Percentiles rank a stretch among this genome's conserved stretches.
phyloP scores from a whole-genome alignment of 768 basidiomycete species.

The Pholiota microspora region DNA sequence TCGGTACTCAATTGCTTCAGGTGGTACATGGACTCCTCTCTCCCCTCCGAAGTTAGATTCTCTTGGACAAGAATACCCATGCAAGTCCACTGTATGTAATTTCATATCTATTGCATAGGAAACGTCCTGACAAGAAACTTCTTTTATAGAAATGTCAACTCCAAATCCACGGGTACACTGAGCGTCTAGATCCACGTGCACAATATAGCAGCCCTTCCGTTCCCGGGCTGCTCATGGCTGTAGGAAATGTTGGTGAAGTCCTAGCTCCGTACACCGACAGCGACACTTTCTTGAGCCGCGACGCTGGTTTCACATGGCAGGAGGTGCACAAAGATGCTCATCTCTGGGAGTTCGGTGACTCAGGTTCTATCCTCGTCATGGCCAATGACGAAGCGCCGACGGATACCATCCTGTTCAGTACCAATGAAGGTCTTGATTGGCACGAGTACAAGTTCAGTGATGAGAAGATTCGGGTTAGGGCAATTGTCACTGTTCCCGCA shows the following conservation, averaged over 20 bases:
- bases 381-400: slow-evolving; percentile 95
- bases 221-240: slow-evolving; percentile 91
- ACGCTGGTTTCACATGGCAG: slow-evolving; percentile 97
- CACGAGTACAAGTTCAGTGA: slow-evolving; percentile 80
- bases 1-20: slow-evolving; percentile 35
- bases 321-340: slow-evolving; percentile 98
- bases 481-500: slow-evolving; percentile 83
- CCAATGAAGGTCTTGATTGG: slow-evolving; percentile 88
- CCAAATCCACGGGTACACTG: slow-evolving; percentile 95
- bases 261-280: slow-evolving; percentile 81
- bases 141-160: slow-evolving; percentile 70
- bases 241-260: slow-evolving; percentile 90
- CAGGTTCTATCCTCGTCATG: slow-evolving; percentile 89
- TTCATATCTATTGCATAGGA: neutral
- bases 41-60: slow-evolving; percentile 77
- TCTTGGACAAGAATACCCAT: slow-evolving; percentile 67
- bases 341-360: slow-evolving; percentile 98
- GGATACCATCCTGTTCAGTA: slow-evolving; percentile 85
- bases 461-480: slow-evolving; percentile 68
- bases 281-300: slow-evolving; percentile 95
- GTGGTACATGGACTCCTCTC: slow-evolving; percentile 85
- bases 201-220: slow-evolving; percentile 93
- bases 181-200: slow-evolving; percentile 83
- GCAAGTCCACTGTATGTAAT: slow-evolving; percentile 57
- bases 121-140: neutral